Evolutionary conservation across 1,284 basidiomycete genomes (phyloP).

Genomic region (Boletellus deceptivus): DNA sequence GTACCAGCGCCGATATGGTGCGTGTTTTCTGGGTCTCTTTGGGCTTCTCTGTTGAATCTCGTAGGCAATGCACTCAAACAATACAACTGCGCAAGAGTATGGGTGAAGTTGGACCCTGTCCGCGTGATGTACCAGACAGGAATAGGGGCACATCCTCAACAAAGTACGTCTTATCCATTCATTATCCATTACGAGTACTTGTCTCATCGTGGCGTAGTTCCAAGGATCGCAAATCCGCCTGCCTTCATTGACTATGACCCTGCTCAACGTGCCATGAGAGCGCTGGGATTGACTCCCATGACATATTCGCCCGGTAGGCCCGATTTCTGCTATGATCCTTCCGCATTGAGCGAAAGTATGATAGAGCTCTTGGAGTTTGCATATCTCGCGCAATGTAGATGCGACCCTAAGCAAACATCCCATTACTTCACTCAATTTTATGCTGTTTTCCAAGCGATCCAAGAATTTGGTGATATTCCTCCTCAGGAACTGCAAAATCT

Average conservation of each 20-base stretch:
- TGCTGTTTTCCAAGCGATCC: slow-evolving; percentile 48
- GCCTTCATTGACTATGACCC: slow-evolving; percentile 38
- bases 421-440: slow-evolving; percentile 60
- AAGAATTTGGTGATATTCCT: slow-evolving; percentile 42
- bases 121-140: slow-evolving; percentile 68
- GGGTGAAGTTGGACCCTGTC: slow-evolving; percentile 56
- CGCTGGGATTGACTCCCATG: slow-evolving; percentile 61
- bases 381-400: slow-evolving; percentile 75
- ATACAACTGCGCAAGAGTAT: slow-evolving; percentile 35
- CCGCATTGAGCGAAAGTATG: slow-evolving; percentile 3
- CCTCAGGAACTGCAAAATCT: slow-evolving; percentile 52
- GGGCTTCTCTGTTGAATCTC: slow-evolving; percentile 7
- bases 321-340: not conserved
- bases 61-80: slow-evolving; percentile 43
- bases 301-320: slow-evolving; percentile 60
- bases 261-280: slow-evolving; percentile 42
- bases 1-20: slow-evolving; percentile 52
- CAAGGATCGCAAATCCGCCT: slow-evolving; percentile 47
- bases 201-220: slow-evolving; percentile 40
- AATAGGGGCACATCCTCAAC: slow-evolving; percentile 72
- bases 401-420: slow-evolving; percentile 62
- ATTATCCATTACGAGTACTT: not conserved
- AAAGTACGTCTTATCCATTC: slow-evolving; percentile 48
- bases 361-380: slow-evolving; percentile 70
- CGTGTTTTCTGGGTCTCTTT: slow-evolving; percentile 12